phyloP scores from a whole-genome alignment of 257 asterid genomes.

The Ehretia macrophylla region DNA sequence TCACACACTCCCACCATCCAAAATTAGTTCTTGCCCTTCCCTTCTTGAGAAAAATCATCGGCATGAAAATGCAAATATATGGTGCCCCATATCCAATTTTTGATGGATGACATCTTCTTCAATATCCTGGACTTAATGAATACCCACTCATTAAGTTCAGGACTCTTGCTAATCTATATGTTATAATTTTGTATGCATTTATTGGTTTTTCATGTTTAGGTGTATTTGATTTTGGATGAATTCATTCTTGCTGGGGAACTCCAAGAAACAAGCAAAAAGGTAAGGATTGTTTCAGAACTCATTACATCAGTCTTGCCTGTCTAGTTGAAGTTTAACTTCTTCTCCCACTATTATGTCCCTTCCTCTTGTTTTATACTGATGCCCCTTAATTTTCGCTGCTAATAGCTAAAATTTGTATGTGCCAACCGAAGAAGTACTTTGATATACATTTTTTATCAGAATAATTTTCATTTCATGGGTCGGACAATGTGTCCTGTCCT shows the following conservation, averaged over 20 bases:
- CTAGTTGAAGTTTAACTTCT: not conserved
- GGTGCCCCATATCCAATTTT: not conserved
- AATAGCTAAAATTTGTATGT: not conserved
- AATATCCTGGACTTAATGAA: not conserved
- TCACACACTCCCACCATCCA: too few species aligned
- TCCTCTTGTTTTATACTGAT: not conserved
- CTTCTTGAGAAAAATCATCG: too few species aligned
- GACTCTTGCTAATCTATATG: not conserved
- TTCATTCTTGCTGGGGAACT: slow-evolving; percentile 98
- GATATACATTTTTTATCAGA: too few species aligned
- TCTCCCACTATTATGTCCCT: not conserved
- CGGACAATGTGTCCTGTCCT: too few species aligned
- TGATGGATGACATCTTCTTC: too few species aligned
- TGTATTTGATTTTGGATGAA: slow-evolving; percentile 89
- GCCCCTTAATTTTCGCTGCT: too few species aligned
- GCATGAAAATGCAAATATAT: not conserved
- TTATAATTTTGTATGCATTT: slow-evolving; percentile 11
- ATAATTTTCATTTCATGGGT: too few species aligned
- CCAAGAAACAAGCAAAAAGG: slow-evolving; percentile 98
- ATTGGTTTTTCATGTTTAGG: slow-evolving; percentile 36
- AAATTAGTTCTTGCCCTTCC: too few species aligned
- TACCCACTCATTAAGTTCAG: not conserved
- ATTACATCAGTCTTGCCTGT: not conserved
- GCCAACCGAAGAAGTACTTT: not conserved
- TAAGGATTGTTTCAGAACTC: slow-evolving; percentile 15